These are phyloP conservation scores for Truncatella angustata DNA, from an alignment of 2,329 filamentous ascomycete genomes.

Conservation along the genomic window DNA sequence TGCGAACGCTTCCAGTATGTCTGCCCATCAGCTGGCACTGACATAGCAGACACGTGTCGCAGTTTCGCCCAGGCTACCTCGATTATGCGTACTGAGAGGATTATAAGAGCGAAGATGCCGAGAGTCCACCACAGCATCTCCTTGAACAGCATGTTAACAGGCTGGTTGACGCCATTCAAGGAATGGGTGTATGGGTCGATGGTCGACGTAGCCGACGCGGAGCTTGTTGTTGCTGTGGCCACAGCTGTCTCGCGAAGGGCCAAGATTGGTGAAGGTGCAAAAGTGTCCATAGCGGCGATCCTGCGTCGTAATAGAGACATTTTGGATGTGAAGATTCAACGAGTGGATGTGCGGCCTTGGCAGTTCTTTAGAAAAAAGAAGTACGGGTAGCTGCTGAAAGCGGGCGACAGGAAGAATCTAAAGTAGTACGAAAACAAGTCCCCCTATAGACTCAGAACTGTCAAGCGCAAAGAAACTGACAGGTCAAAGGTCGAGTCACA, in stretches of 20 bases:
- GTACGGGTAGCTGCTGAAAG: neutral
- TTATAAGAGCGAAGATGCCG: constrained; percentile 51
- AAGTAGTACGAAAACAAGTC: constrained; percentile 18
- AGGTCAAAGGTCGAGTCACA: constrained; percentile 17
- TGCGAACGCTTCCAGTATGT: constrained; percentile 58
- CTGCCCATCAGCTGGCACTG: constrained; percentile 48
- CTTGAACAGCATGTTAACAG: constrained; percentile 55
- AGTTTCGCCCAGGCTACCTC: constrained; percentile 56
- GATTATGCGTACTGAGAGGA: constrained; percentile 52
- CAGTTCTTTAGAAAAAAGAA: neutral
- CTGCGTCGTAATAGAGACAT: constrained; percentile 32
- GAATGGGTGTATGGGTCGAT: constrained; percentile 55
- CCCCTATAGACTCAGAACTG: constrained; percentile 18
- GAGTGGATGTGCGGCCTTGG: constrained; percentile 4
- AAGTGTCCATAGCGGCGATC: constrained; percentile 28
- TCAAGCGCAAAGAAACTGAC: constrained; percentile 21
- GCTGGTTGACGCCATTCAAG: constrained; percentile 60
- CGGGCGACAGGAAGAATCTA: constrained; percentile 16
- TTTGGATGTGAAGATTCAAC: constrained; percentile 10
- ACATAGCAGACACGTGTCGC: constrained; percentile 60
- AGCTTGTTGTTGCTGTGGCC: constrained; percentile 16
- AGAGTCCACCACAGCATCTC: constrained; percentile 60
- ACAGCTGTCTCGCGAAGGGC: constrained; percentile 21
- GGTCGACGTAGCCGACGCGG: constrained; percentile 36
- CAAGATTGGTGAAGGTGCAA: constrained; percentile 24